Conservation (phyloP, 352 stramenopile genomes). For the Pythium biforme region DNA sequence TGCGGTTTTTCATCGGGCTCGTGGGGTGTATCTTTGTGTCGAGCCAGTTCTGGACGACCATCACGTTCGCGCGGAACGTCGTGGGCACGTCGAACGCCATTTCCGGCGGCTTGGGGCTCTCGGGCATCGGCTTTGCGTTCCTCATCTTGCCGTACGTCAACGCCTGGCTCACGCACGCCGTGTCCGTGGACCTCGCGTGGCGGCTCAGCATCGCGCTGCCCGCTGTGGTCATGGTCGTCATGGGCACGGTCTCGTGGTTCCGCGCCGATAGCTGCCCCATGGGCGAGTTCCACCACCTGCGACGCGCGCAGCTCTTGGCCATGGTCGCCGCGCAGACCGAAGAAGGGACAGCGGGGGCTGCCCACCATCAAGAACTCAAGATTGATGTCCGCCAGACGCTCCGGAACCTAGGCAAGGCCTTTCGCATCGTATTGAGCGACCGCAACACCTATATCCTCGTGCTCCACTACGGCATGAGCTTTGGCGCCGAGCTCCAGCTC, state of each 20-base stretch:
- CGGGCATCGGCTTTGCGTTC: conserved; percentile 90
- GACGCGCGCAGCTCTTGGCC: conserved; percentile 48
- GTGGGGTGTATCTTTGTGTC: conserved; percentile 94
- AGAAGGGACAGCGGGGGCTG: background rate
- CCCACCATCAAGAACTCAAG: conserved; percentile 1
- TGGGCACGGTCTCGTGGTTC: conserved; percentile 69
- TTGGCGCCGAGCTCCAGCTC: conserved; percentile 94
- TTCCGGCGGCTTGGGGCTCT: conserved; percentile 89
- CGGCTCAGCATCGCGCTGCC: conserved; percentile 90
- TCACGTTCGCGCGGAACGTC: conserved; percentile 94
- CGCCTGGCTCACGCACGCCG: conserved; percentile 67
- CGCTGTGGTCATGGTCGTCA: conserved; percentile 80
- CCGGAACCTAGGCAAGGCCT: conserved; percentile 33
- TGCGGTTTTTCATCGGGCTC: conserved; percentile 95
- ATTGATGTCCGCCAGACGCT: conserved; percentile 13
- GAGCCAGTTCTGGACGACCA: conserved; percentile 93
- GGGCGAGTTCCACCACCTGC: conserved; percentile 91
- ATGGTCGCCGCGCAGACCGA: conserved; percentile 5
- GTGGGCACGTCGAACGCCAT: conserved; percentile 93
- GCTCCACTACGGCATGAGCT: conserved; percentile 92
- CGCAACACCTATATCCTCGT: conserved; percentile 92
- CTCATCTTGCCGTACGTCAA: conserved; percentile 90
- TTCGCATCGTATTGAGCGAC: conserved; percentile 68
- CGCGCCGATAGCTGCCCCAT: conserved; percentile 90
- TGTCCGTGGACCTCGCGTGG: conserved; percentile 88